Evolutionary conservation across 2,329 filamentous ascomycete genomes (phyloP).

Genomic region (Cytospora mali): DNA sequence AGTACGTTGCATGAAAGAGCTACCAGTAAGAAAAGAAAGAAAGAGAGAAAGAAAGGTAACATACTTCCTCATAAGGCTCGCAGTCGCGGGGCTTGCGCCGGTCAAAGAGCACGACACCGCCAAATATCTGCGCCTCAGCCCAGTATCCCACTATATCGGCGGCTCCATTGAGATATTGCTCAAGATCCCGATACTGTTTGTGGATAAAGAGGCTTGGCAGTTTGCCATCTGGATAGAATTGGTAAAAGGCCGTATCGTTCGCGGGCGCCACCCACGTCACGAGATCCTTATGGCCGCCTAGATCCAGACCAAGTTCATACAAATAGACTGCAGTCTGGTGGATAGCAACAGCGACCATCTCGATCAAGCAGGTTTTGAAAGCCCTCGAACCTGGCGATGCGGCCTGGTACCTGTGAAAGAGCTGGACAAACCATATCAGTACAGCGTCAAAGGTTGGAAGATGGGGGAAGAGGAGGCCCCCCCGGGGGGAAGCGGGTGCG

Average conservation of each 20-base stretch:
- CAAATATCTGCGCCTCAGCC: constrained; percentile 35
- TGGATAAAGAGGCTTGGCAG: constrained; percentile 36
- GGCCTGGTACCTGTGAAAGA: constrained; percentile 33
- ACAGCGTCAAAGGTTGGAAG: not conserved
- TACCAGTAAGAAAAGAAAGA: not conserved
- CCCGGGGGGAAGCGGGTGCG: too few species aligned
- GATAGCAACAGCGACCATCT: constrained; percentile 35
- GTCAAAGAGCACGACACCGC: constrained; percentile 34
- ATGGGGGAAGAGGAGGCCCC: not conserved
- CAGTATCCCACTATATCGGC: constrained; percentile 36
- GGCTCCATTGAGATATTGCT: constrained; percentile 36
- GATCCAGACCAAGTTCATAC: constrained; percentile 28
- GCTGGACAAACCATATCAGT: constrained; percentile 25
- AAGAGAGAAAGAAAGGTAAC: not conserved
- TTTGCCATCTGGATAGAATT: constrained; percentile 9
- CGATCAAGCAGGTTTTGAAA: constrained; percentile 37
- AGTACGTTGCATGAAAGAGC: not conserved
- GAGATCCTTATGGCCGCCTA: constrained; percentile 33
- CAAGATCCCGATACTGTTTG: constrained; percentile 32
- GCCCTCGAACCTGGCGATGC: constrained; percentile 31
- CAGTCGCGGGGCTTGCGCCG: constrained; percentile 10
- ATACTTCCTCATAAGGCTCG: constrained; percentile 5
- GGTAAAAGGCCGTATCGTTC: constrained; percentile 17
- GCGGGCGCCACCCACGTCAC: constrained; percentile 32
- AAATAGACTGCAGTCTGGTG: constrained; percentile 36